These are phyloP conservation scores for Ophiostoma sp. DNA, from an alignment of 2,329 filamentous ascomycete genomes.

Conservation along the genomic window DNA sequence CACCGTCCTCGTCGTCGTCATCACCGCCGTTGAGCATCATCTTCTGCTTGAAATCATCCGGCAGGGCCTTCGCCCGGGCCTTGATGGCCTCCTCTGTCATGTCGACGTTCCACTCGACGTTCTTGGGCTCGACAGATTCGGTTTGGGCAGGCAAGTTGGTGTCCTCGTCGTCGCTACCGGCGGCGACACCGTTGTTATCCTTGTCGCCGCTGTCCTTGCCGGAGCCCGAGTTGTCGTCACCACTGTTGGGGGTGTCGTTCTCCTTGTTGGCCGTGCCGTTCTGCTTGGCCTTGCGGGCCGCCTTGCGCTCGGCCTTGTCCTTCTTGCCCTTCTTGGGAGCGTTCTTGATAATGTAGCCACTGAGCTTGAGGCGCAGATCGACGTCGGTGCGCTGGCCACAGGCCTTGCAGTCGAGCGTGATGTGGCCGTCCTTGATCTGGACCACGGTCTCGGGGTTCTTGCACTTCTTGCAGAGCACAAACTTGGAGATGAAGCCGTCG, in stretches of 20 bases:
- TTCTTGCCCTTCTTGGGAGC: slow-evolving; percentile 93
- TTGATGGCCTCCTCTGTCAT: slow-evolving; percentile 94
- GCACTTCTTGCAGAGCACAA: slow-evolving; percentile 99
- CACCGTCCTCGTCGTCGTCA: slow-evolving; percentile 79
- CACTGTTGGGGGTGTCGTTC: slow-evolving; percentile 51
- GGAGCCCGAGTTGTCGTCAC: slow-evolving; percentile 56
- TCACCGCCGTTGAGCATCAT: slow-evolving; percentile 76
- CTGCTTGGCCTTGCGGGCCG: slow-evolving; percentile 86
- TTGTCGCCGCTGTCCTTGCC: slow-evolving; percentile 51
- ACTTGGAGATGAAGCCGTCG: slow-evolving; percentile 97
- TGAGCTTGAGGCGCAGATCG: slow-evolving; percentile 91
- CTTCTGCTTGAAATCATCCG: slow-evolving; percentile 91
- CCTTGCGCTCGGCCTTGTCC: slow-evolving; percentile 90
- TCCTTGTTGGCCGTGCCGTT: slow-evolving; percentile 61
- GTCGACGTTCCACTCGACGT: slow-evolving; percentile 95
- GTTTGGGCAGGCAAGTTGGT: slow-evolving; percentile 37
- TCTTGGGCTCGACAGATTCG: slow-evolving; percentile 59
- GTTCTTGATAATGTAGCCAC: slow-evolving; percentile 96
- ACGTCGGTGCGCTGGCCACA: slow-evolving; percentile 92
- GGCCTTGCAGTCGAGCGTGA: slow-evolving; percentile 96
- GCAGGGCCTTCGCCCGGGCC: slow-evolving; percentile 88
- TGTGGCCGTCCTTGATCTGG: slow-evolving; percentile 88
- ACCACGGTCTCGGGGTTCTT: slow-evolving; percentile 99
- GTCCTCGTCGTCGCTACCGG: slow-evolving; percentile 68
- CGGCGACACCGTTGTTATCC: slow-evolving; percentile 56